phyloP scores from a whole-genome alignment of 2,329 filamentous ascomycete genomes.

The Raffaelea arxii region DNA sequence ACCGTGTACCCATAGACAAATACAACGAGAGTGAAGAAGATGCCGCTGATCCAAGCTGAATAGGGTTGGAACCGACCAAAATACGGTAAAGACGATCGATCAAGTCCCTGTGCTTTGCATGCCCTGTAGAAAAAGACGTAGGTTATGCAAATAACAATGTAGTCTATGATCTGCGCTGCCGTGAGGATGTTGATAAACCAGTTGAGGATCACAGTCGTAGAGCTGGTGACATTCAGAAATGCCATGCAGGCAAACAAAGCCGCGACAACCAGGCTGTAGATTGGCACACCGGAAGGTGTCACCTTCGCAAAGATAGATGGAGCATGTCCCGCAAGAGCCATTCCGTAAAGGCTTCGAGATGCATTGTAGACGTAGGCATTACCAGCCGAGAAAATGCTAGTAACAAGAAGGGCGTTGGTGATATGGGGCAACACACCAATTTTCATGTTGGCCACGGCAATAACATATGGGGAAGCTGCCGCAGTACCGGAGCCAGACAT shows the following conservation, averaged over 20 bases:
- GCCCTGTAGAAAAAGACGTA: constrained; percentile 28
- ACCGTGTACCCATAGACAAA: constrained; percentile 45
- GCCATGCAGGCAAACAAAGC: too few species aligned
- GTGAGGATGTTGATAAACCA: constrained; percentile 34
- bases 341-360: constrained; percentile 47
- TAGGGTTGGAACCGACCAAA: constrained; percentile 27
- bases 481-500: constrained; percentile 18
- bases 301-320: background rate
- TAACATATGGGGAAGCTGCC: constrained; percentile 58
- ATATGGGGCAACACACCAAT: constrained; percentile 60
- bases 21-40: constrained; percentile 11
- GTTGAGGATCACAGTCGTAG: constrained; percentile 29
- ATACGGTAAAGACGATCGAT: constrained; percentile 25
- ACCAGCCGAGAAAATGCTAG: constrained; percentile 58
- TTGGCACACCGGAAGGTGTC: background rate
- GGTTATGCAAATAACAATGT: constrained; percentile 29
- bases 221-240: too few species aligned
- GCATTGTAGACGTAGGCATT: constrained; percentile 55
- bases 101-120: constrained; percentile 26
- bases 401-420: constrained; percentile 67
- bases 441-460: constrained; percentile 57
- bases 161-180: constrained; percentile 32
- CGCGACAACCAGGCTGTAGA: background rate
- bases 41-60: constrained; percentile 22
- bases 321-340: constrained; percentile 22